Base-by-base conservation (phyloP, 2,329 filamentous ascomycete genomes). In the Neofusicoccum cordaticola region DNA sequence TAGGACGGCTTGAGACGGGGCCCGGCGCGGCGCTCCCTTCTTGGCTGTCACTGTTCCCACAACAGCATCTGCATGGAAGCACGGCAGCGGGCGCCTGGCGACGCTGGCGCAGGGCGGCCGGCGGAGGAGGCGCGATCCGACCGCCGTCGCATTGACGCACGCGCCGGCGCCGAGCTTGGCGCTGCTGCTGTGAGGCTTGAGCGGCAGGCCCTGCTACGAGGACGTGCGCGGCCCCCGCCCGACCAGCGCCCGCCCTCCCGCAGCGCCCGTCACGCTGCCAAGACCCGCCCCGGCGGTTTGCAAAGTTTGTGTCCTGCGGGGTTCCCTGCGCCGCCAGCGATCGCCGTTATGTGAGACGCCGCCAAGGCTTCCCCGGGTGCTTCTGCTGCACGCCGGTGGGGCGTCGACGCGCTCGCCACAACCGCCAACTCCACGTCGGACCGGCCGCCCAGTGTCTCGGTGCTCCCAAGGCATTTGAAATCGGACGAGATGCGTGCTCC, bases 31-130 rank as follows among this genome's bases (percentile, higher is more conserved):
- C 53, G 8, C 34, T 13, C 53, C 11, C 39, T 44, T 58, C 53
- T 45, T 58, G 53, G 53, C 53, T 58, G 53, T 58, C 41, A 58
- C 53, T 45, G 41, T 58, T 58, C 53, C 53, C 13, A 58, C 53
- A 58, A 58, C 53, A 58, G 53, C 53, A 58, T 58, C 53, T 58
- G 53, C 53, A 45, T 58, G 53, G 53, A 60, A 60, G 41, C 41
- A 47, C 47, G 56, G 56, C 56, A 60, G n/a, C 22, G 56, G 56
- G 27, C 56, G 56, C 56, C 39, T 37, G 42, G 56, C 15, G 56
- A 60, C 56, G 31, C 56, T 60, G 37, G 56, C 56, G 56, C 56
- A 39, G 50, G 34, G 50, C 50, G 50, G 50, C 31, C 31, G 56
- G 56, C 56, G 53, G 53, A 45, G 22, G 27, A 15, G 53, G n/a